phyloP scores from a whole-genome alignment of 148 eudicot species.

The Heliosperma pusillum region DNA sequence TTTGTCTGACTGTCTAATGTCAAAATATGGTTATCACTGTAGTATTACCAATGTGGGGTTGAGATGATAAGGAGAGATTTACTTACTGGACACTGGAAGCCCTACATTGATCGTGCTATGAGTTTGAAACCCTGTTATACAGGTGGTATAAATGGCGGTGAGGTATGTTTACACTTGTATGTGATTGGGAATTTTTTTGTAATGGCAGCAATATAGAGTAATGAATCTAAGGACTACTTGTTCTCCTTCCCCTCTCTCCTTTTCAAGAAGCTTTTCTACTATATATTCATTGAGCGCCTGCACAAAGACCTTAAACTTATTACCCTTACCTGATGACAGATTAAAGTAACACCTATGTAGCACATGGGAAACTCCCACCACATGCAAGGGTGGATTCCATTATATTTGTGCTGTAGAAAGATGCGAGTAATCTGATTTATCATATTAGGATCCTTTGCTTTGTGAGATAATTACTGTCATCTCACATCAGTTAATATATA shows the following conservation, averaged over 20 bases:
- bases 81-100: slow-evolving; percentile 95
- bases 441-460: background rate
- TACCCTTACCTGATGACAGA: background rate
- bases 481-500: background rate
- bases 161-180: slow-evolving; percentile 44
- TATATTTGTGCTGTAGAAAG: background rate
- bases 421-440: background rate
- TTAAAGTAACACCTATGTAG: background rate
- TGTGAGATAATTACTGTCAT: background rate
- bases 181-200: slow-evolving; percentile 1
- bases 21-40: slow-evolving; percentile 19
- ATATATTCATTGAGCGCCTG: background rate
- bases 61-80: slow-evolving; percentile 99
- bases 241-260: background rate
- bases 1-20: background rate
- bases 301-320: background rate
- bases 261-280: slow-evolving; percentile 1
- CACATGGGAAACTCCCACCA: background rate
- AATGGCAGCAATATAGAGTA: background rate
- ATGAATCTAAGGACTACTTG: background rate
- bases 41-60: slow-evolving; percentile 92
- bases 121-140: slow-evolving; percentile 90
- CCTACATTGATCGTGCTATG: slow-evolving; percentile 93
- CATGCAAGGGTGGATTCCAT: background rate
- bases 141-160: slow-evolving; percentile 92